phyloP scores from a whole-genome alignment of 1,139 yeast species.

The Yarrowia galli region DNA sequence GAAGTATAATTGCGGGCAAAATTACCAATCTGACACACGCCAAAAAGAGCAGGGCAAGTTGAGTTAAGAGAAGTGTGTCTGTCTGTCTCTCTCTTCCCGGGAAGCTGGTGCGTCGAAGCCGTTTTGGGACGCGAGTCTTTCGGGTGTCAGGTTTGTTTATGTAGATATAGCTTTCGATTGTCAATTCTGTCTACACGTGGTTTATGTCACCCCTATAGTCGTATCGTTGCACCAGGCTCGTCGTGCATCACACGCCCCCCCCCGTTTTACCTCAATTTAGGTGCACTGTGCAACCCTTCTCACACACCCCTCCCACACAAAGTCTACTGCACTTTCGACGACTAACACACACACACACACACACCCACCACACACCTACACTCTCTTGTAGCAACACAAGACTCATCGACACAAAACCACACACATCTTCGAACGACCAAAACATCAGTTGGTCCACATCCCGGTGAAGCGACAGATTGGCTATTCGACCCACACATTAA shows the following conservation, averaged over 20 bases:
- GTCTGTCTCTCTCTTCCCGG: too few relatives aligned
- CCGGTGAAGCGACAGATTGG: conserved; percentile 11
- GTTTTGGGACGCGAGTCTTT: neutral
- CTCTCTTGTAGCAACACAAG: conserved; percentile 18
- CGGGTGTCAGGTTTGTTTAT: neutral
- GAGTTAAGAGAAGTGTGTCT: too few relatives aligned
- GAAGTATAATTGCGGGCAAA: conserved; percentile 28
- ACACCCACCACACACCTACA: conserved; percentile 1
- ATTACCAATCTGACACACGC: conserved; percentile 32
- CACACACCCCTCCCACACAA: conserved; percentile 29
- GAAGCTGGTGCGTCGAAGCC: neutral
- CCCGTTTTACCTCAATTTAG: conserved; percentile 36
- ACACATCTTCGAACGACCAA: neutral
- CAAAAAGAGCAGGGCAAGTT: conserved; percentile 7
- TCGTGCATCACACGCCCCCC: conserved; percentile 24
- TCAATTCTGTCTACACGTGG: neutral
- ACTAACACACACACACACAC: conserved; percentile 2
- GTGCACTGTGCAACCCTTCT: conserved; percentile 37
- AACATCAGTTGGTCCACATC: neutral
- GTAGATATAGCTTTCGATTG: too few relatives aligned
- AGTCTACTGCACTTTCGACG: conserved; percentile 28
- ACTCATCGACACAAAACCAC: neutral
- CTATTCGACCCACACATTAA: conserved; percentile 2
- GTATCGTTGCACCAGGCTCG: neutral
- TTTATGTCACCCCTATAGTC: conserved; percentile 7